Evolutionary conservation across 75 land plant species (phyloP), one percentile per base, ranked within the genome.

Genomic region (Pinus tabuliformis): DNA sequence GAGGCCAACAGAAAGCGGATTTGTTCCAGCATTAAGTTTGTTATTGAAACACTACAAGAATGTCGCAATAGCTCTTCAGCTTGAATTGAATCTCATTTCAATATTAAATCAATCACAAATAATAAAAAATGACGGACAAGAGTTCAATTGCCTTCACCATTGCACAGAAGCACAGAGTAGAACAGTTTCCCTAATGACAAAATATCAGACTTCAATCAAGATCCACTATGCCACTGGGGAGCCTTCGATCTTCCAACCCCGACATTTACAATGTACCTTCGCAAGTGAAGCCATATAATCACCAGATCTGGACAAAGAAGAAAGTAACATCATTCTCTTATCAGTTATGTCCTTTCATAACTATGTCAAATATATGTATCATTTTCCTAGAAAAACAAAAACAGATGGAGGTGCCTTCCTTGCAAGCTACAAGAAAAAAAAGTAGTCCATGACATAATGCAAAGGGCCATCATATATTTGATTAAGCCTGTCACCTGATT

Each of bases 271-370:
- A 73, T 94, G 97, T 76, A 94, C 97, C 80, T 88, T 92, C 33
- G 95, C 97, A 75, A 94, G 89, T 12, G 86, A 75, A 58, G 95
- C 95, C 97, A 94, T 94, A 22, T 94, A 94, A 79, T 94, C 97
- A 74, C 86, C 87, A 62, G 95, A 86, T 84, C 97, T 94, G 17
- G 16, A 64, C 7, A 6, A 17, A 64, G 11, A 64, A 64, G 39
- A 64, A 36, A 33, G 37, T 18, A 64, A 64, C 39, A 33, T 1
- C 9, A 64, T 64, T 36, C 68, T 33, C 18, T 13, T 33, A 37
- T 33, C 3, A 64, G 68, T 64, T 64, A 20, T 17, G 36, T 64
- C 33, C 42, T 64, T 16, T 6, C 42, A 33, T 5, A 64, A 33
- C 8, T 4, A 22, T 64, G 68, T 18, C 39, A 64, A 64, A 64